These are phyloP conservation scores for Hypholoma sublateritium DNA, from an alignment of 768 basidiomycete species.

Conservation along the genomic window DNA sequence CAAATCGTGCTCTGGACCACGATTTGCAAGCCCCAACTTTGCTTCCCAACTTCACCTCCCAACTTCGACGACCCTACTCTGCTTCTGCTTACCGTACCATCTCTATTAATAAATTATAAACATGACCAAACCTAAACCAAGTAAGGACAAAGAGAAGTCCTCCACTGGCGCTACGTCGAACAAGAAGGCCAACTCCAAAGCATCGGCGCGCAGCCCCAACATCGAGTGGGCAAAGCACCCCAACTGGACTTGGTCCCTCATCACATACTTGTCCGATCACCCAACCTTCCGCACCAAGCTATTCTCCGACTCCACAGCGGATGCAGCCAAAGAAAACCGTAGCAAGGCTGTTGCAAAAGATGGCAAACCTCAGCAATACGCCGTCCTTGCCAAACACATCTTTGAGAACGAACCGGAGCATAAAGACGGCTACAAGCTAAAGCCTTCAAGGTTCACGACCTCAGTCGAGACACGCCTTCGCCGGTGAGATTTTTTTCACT, in stretches of 20 bases:
- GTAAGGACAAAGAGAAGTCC: too few species aligned
- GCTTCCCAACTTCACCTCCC: background rate
- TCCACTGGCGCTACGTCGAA: too few species aligned
- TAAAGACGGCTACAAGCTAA: slow-evolving; percentile 7
- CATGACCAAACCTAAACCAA: background rate
- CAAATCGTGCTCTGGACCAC: slow-evolving; percentile 11
- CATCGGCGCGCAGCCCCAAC: background rate
- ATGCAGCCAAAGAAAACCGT: slow-evolving; percentile 21
- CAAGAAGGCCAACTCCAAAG: too few species aligned
- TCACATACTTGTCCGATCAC: slow-evolving; percentile 18
- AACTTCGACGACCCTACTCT: background rate
- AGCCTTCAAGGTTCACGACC: slow-evolving; percentile 12
- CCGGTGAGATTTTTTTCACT: slow-evolving; percentile 2
- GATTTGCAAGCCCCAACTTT: slow-evolving; percentile 6
- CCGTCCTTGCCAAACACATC: slow-evolving; percentile 18
- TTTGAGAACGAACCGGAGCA: slow-evolving; percentile 17
- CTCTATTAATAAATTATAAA: background rate
- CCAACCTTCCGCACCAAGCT: slow-evolving; percentile 15
- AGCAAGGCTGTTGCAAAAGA: slow-evolving; percentile 21
- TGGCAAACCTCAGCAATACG: slow-evolving; percentile 15
- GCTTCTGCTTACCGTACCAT: background rate
- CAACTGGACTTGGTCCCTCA: slow-evolving; percentile 14
- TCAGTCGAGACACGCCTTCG: slow-evolving; percentile 21
- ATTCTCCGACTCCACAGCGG: slow-evolving; percentile 26
- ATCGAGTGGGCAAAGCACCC: slow-evolving; percentile 16